Conservation (phyloP, 306 rosid species). For the Ormosia semicastrata region DNA sequence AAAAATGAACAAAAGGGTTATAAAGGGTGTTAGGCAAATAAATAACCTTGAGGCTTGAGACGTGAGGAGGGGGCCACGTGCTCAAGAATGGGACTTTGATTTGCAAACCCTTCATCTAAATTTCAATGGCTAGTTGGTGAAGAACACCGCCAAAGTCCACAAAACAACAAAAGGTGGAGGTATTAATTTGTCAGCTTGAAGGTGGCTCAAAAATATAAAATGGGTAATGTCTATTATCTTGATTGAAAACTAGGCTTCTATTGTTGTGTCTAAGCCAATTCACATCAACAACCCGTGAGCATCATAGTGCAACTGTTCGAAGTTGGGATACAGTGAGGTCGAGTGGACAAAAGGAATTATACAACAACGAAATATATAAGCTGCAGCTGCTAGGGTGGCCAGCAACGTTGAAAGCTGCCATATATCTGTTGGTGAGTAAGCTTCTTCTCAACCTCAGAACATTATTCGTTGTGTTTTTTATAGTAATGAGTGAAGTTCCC, state of each 20-base stretch:
- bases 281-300: slow-evolving; percentile 51
- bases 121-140: slow-evolving; percentile 83
- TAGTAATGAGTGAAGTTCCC: background rate
- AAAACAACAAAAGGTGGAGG: slow-evolving; percentile 50
- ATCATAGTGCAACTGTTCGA: slow-evolving; percentile 33
- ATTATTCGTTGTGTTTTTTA: background rate
- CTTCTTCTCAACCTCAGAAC: slow-evolving; percentile 20
- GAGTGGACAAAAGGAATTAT: slow-evolving; percentile 12
- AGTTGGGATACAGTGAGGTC: slow-evolving; percentile 32
- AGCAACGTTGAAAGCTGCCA: slow-evolving; percentile 6
- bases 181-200: slow-evolving; percentile 55
- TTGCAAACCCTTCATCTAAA: slow-evolving; percentile 33
- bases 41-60: slow-evolving; percentile 16
- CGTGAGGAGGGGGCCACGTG: slow-evolving; percentile 42
- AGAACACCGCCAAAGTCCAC: slow-evolving; percentile 67
- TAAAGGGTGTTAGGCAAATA: background rate
- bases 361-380: slow-evolving; percentile 39
- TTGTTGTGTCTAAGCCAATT: slow-evolving; percentile 34
- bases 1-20: slow-evolving; percentile 2
- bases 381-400: background rate
- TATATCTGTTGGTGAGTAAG: slow-evolving; percentile 36
- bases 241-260: slow-evolving; percentile 6
- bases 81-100: slow-evolving; percentile 9
- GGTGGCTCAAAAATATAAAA: slow-evolving; percentile 27
- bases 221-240: background rate